Base-by-base conservation (phyloP, 2,329 filamentous ascomycete genomes). In the Akanthomyces uredinophilus region DNA sequence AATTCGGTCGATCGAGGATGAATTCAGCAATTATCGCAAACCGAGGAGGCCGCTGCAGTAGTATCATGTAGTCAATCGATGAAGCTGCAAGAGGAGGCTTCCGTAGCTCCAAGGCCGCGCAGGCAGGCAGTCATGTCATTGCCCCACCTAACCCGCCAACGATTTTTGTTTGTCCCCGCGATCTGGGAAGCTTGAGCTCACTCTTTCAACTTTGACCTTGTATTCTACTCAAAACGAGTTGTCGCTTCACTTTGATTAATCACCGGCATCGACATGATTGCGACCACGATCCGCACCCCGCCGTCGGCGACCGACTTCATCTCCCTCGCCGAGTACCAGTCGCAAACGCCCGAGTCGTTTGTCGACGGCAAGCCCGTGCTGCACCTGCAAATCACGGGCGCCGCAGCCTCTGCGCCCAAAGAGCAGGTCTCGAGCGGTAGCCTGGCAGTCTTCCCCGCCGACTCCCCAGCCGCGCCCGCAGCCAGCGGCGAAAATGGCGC, bases 321-420 rank as follows among this genome's bases (percentile, higher is more conserved):
- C 39, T 78, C 83, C 5, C 81, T 93, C 51, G 78, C 81, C 63
- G 86, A 91, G 64, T 89, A 92, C 71, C 84, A 91, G 72, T 79
- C 86, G 58, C 85, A 87, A 69, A 94, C 90, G 1, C 90, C 90
- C 1, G 79, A 81, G 63, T 88, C 84, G 47, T 94, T 93, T 75
- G 88, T 87, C 68, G 84, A 82, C 67, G 85, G 84, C 32, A 90
- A 89, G 70, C 86, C 90, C 1, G 82, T 93, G 49, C 81, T 93
- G 4, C 85, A 93, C 74, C 84, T 83, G 67, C 84, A 87, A 68
- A 79, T 82, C 44, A 67, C 78, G 14, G 77, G 79, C 63, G 80
- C 85, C 61, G 86, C 83, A 44, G 83, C 87, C 3, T 82, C 83
- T 69, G 76, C 88, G 22, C 78, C 83, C 29, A 78, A 75, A 41